Percentiles rank a stretch among this genome's conserved stretches.
Evolutionary conservation across 306 rosid genomes (phyloP).

Genomic region (Prunus mongolica): DNA sequence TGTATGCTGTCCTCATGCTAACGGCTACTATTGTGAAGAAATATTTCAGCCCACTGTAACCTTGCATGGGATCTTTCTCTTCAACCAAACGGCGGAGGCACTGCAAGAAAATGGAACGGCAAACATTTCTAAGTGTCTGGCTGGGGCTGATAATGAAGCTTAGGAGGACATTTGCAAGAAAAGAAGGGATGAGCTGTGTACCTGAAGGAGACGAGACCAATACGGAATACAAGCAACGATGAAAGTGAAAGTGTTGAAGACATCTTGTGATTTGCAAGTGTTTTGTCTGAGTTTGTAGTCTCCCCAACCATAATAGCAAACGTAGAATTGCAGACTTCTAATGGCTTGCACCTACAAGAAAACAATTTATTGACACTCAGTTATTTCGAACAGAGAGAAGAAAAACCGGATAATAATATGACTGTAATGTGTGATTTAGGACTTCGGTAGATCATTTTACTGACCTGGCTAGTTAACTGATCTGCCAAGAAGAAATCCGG

Average conservation of each 20-base stretch:
- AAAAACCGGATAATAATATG: background rate
- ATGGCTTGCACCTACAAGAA: conserved; percentile 55
- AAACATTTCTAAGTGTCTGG: no score
- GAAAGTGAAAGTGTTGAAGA: conserved; percentile 43
- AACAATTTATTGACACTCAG: background rate
- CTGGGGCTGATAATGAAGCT: no score
- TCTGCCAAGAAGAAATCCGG: conserved; percentile 75
- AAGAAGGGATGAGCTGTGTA: background rate
- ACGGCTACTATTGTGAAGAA: conserved; percentile 63
- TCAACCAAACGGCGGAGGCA: conserved; percentile 53
- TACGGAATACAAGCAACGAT: conserved; percentile 54
- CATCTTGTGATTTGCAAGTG: conserved; percentile 23
- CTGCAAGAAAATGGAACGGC: conserved; percentile 14
- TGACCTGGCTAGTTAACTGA: conserved; percentile 73
- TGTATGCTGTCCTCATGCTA: conserved; percentile 42
- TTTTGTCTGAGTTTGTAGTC: conserved; percentile 42
- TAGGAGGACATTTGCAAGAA: background rate
- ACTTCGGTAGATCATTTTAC: background rate
- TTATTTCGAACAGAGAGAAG: background rate
- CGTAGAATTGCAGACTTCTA: conserved; percentile 61
- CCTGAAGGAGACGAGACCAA: conserved; percentile 65
- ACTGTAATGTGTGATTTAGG: background rate
- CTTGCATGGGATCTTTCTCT: conserved; percentile 62
- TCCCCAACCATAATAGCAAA: conserved; percentile 71
- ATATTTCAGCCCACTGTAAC: conserved; percentile 51